Conservation (phyloP, 495 filamentous ascomycete species). For the Penicillium mononematosum region DNA sequence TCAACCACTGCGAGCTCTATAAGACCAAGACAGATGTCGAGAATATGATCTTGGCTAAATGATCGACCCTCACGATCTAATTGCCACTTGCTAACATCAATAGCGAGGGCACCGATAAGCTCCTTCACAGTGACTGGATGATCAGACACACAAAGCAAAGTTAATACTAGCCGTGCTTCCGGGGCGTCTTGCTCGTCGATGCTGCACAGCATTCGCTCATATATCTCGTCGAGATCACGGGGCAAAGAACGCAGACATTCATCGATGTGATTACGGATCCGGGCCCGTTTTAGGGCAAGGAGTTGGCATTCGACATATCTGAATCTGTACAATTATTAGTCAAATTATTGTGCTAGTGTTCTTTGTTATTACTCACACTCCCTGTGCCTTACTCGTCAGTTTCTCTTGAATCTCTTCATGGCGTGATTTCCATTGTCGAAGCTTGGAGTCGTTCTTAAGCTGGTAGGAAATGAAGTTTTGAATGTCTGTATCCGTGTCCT, state of each 20-base stretch:
- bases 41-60: conserved; percentile 22
- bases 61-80: conserved; percentile 29
- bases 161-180: conserved; percentile 31
- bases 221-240: background rate
- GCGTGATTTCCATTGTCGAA: conserved; percentile 29
- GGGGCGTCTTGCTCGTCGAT: background rate
- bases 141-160: conserved; percentile 31
- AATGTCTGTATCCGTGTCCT: conserved; percentile 31
- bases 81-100: conserved; percentile 21
- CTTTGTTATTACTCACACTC: conserved; percentile 32
- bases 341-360: background rate
- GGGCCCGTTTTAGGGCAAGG: conserved; percentile 21
- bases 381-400: conserved; percentile 25
- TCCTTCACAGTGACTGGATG: conserved; percentile 32
- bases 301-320: conserved; percentile 43
- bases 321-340: conserved; percentile 31
- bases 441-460: conserved; percentile 25
- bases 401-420: conserved; percentile 29
- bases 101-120: conserved; percentile 29
- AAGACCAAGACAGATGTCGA: conserved; percentile 34
- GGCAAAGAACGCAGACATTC: conserved; percentile 33
- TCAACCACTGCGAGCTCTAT: conserved; percentile 17
- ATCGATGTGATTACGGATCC: conserved; percentile 28
- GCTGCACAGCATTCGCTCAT: no score
- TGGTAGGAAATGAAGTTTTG: conserved; percentile 28